phyloP scores from a whole-genome alignment of 78 protist genomes.

The Salpingoeca rosetta region DNA sequence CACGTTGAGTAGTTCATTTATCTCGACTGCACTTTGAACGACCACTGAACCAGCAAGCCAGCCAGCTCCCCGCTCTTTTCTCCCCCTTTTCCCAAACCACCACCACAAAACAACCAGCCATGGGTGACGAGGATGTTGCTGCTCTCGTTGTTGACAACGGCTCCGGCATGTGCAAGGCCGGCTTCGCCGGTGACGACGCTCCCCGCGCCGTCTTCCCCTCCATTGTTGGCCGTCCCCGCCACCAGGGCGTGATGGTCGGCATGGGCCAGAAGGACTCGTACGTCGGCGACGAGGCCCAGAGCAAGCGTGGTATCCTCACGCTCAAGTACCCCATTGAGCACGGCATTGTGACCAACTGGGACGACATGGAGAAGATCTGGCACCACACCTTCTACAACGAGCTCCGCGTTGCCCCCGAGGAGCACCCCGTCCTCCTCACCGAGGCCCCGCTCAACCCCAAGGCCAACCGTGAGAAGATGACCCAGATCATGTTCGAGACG shows the following conservation, averaged over 20 bases:
- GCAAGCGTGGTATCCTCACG: slow-evolving; percentile 70
- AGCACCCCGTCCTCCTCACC: slow-evolving; percentile 92
- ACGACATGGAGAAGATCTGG: slow-evolving; percentile 95
- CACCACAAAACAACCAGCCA: too few species aligned
- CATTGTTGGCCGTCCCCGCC: slow-evolving; percentile 77
- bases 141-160: slow-evolving; percentile 80
- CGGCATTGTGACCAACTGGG: slow-evolving; percentile 98
- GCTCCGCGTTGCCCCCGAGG: slow-evolving; percentile 90
- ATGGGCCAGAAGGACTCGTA: slow-evolving; percentile 75
- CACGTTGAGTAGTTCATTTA: too few species aligned
- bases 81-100: too few species aligned
- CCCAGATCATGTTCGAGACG: slow-evolving; percentile 92
- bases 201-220: slow-evolving; percentile 82
- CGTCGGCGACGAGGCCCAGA: slow-evolving; percentile 89
- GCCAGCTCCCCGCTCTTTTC: too few species aligned
- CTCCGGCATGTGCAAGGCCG: slow-evolving; percentile 90
- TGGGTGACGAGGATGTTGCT: too few species aligned
- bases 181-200: slow-evolving; percentile 80
- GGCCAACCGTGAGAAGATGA: slow-evolving; percentile 90
- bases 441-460: slow-evolving; percentile 94
- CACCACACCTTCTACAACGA: slow-evolving; percentile 91
- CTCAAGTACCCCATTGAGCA: slow-evolving; percentile 90
- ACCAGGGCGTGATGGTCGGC: slow-evolving; percentile 67
- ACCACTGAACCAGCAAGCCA: too few species aligned
- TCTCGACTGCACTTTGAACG: too few species aligned